Percentiles rank a stretch among this genome's conserved stretches.
Evolutionary conservation across 805 yeast species (phyloP).

Genomic region (Pichia cephalocereana): DNA sequence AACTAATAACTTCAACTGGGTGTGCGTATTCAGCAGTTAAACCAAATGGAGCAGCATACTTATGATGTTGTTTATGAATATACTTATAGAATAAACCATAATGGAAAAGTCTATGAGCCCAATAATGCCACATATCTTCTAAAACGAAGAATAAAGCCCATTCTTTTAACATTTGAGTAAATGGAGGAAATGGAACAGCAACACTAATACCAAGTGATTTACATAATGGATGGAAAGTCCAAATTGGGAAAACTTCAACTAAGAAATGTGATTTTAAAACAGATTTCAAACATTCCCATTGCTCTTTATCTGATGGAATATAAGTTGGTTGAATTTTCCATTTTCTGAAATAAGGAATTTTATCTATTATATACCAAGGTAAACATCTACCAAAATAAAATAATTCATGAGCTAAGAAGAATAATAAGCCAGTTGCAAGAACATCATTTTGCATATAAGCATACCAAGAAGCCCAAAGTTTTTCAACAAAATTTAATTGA

Average conservation of each 20-base stretch:
- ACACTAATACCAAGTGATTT: slow-evolving; percentile 38
- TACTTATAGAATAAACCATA: slow-evolving; percentile 47
- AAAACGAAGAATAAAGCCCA: slow-evolving; percentile 41
- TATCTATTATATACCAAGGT: slow-evolving; percentile 50
- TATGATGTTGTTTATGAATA: slow-evolving; percentile 52
- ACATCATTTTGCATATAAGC: slow-evolving; percentile 44
- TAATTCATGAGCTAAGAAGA: slow-evolving; percentile 47
- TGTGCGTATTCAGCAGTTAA: slow-evolving; percentile 55
- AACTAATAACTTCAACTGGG: slow-evolving; percentile 46
- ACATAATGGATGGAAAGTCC: slow-evolving; percentile 55
- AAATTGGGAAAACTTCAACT: slow-evolving; percentile 53
- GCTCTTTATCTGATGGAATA: slow-evolving; percentile 45
- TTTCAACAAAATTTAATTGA: slow-evolving; percentile 35
- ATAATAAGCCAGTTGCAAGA: slow-evolving; percentile 48
- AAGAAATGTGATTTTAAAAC: slow-evolving; percentile 47
- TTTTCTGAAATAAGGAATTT: slow-evolving; percentile 40
- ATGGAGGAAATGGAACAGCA: slow-evolving; percentile 45
- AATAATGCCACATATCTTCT: slow-evolving; percentile 55
- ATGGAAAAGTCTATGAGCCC: slow-evolving; percentile 50
- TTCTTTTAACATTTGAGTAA: slow-evolving; percentile 33
- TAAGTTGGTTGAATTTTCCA: slow-evolving; percentile 48
- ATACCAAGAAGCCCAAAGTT: slow-evolving; percentile 49
- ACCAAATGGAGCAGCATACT: slow-evolving; percentile 56
- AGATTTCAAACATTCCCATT: slow-evolving; percentile 54
- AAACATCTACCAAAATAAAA: slow-evolving; percentile 50